These are phyloP conservation scores for Hygrocybe coccinea DNA, from an alignment of 768 basidiomycete species.

Conservation along the genomic window DNA sequence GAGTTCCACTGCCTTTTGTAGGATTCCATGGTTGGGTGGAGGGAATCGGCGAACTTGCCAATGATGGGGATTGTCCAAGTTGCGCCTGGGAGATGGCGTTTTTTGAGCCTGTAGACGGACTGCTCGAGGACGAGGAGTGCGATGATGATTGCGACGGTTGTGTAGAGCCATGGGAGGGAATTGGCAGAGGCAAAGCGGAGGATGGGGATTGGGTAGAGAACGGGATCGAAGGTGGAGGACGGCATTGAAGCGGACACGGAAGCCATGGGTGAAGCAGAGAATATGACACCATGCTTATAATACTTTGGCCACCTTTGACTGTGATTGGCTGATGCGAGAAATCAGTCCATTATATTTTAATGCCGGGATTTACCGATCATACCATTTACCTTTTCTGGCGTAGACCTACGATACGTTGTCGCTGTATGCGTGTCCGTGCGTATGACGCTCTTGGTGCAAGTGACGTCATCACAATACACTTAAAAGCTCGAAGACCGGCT, in stretches of 20 bases:
- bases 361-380: no score
- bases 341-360: no score
- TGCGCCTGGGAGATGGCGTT: conserved; percentile 79
- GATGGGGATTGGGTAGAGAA: conserved; percentile 40
- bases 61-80: conserved; percentile 97
- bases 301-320: no score
- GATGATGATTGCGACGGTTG: conserved; percentile 61
- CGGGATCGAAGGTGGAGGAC: conserved; percentile 38
- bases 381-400: no score
- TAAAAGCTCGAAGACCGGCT: background rate
- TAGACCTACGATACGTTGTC: no score
- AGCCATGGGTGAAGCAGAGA: no score
- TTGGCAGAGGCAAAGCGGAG: conserved; percentile 26
- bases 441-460: no score
- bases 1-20: conserved; percentile 93
- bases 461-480: no score
- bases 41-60: conserved; percentile 90
- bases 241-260: conserved; percentile 40
- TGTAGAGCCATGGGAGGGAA: conserved; percentile 56
- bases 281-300: no score
- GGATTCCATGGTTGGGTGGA: conserved; percentile 85
- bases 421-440: no score
- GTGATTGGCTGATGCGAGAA: no score
- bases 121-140: conserved; percentile 84
- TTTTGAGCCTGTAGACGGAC: conserved; percentile 83